A percentile compares a stretch with the other conserved stretches of the same genome.
These are phyloP conservation scores for Pulveroboletus sp. DNA, from an alignment of 768 basidiomycete genomes.

Conservation along the genomic window DNA sequence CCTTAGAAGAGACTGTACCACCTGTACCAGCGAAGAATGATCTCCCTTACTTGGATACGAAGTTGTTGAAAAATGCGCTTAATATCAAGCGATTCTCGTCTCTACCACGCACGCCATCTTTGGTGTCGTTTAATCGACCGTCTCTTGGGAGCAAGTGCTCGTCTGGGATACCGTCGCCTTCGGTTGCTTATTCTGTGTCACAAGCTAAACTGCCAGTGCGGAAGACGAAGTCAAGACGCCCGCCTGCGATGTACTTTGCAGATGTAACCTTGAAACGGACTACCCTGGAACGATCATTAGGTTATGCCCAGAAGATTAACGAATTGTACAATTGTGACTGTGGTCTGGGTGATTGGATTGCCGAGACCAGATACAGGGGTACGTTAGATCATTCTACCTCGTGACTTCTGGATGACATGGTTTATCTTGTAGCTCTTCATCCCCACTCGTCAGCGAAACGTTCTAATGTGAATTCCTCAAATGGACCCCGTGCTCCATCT, in stretches of 20 bases:
- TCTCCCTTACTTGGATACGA: conserved; percentile 20
- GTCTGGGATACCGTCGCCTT: conserved; percentile 24
- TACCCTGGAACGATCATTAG: conserved; percentile 60
- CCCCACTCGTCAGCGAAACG: conserved; percentile 26
- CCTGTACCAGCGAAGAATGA: conserved; percentile 29
- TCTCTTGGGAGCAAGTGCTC: conserved; percentile 22
- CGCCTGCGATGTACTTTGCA: conserved; percentile 64
- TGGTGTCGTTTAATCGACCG: conserved; percentile 36
- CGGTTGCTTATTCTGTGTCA: conserved; percentile 31
- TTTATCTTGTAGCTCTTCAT: conserved; percentile 15
- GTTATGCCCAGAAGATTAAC: conserved; percentile 80
- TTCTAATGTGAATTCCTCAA: conserved; percentile 17
- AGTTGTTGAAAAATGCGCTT: conserved; percentile 22
- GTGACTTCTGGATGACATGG: conserved; percentile 1
- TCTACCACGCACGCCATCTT: conserved; percentile 63
- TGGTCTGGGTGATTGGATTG: conserved; percentile 74
- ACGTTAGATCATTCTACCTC: conserved; percentile 2
- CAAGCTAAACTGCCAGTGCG: conserved; percentile 20
- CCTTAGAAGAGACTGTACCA: conserved; percentile 19
- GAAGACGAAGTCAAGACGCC: conserved; percentile 40
- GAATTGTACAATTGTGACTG: conserved; percentile 72
- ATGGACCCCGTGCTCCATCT: conserved; percentile 31
- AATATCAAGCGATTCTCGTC: conserved; percentile 46
- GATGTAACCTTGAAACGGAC: conserved; percentile 57
- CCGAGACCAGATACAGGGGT: conserved; percentile 54